phyloP scores from a whole-genome alignment of 148 eudicot genomes.

The Beta vulgaris region DNA sequence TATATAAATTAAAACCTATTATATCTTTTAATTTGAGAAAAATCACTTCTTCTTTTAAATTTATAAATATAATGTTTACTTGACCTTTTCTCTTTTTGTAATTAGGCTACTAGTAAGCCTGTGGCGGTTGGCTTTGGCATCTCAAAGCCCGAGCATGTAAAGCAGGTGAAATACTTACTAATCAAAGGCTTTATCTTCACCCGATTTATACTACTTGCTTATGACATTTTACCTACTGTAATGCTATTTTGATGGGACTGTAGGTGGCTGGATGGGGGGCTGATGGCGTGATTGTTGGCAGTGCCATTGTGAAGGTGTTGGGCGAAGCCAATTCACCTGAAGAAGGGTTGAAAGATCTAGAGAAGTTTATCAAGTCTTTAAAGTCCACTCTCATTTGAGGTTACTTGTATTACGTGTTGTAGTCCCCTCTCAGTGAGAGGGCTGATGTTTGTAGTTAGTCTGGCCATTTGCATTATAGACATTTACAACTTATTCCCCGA shows the following conservation, averaged over 20 bases:
- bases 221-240: neutral
- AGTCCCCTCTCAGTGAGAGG: too few species aligned
- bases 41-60: neutral
- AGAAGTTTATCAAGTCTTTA: conserved; percentile 54
- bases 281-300: conserved; percentile 90
- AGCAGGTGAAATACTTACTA: conserved; percentile 50
- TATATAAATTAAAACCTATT: too few species aligned
- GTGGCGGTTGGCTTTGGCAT: conserved; percentile 96
- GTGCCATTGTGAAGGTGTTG: conserved; percentile 70
- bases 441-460: too few species aligned
- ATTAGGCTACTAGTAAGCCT: conserved; percentile 69
- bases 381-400: conserved; percentile 52
- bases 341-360: conserved; percentile 73
- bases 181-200: neutral
- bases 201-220: neutral
- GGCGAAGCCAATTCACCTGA: conserved; percentile 71
- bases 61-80: neutral
- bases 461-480: too few species aligned
- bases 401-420: too few species aligned
- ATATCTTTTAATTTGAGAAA: too few species aligned
- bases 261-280: conserved; percentile 92
- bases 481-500: too few species aligned
- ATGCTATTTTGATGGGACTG: neutral
- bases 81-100: conserved; percentile 1
- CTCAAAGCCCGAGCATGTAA: conserved; percentile 81